These are phyloP conservation scores for Pichia sp. DNA, from an alignment of 1,139 yeast species.

Conservation along the genomic window DNA sequence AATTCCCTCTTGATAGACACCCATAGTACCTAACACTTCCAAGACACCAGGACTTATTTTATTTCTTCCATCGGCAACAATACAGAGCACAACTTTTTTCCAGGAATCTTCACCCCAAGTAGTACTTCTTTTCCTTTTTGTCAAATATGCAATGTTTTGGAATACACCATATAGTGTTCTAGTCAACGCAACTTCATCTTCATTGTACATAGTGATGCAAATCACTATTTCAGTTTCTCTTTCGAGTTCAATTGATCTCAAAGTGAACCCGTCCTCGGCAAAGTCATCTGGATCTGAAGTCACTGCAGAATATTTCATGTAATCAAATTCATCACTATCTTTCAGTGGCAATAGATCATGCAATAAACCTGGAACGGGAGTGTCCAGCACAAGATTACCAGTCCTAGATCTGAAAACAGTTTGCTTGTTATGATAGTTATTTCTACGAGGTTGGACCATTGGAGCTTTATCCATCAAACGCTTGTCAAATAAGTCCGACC, in stretches of 20 bases:
- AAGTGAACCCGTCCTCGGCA: constrained; percentile 71
- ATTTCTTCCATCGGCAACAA: constrained; percentile 90
- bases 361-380: constrained; percentile 89
- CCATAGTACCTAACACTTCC: constrained; percentile 85
- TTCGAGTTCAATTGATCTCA: constrained; percentile 72
- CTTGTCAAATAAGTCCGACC: constrained; percentile 15
- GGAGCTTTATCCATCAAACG: constrained; percentile 17
- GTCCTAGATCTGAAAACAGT: constrained; percentile 32
- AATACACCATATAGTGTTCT: constrained; percentile 91
- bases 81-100: constrained; percentile 88
- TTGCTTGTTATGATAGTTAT: constrained; percentile 30
- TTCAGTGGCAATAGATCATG: constrained; percentile 38
- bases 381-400: constrained; percentile 67
- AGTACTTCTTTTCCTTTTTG: constrained; percentile 72
- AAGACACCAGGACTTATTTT: constrained; percentile 78
- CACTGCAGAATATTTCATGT: constrained; percentile 93
- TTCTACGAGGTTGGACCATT: constrained; percentile 34
- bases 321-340: constrained; percentile 87
- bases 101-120: constrained; percentile 96
- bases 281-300: constrained; percentile 87
- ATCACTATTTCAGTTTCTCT: constrained; percentile 87
- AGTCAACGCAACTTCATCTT: constrained; percentile 81
- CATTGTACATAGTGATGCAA: constrained; percentile 95
- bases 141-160: constrained; percentile 83
- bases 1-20: constrained; percentile 93